These are phyloP conservation scores for Cutaneotrichosporon cyanovorans DNA, from an alignment of 1,284 basidiomycete species.

Conservation along the genomic window DNA sequence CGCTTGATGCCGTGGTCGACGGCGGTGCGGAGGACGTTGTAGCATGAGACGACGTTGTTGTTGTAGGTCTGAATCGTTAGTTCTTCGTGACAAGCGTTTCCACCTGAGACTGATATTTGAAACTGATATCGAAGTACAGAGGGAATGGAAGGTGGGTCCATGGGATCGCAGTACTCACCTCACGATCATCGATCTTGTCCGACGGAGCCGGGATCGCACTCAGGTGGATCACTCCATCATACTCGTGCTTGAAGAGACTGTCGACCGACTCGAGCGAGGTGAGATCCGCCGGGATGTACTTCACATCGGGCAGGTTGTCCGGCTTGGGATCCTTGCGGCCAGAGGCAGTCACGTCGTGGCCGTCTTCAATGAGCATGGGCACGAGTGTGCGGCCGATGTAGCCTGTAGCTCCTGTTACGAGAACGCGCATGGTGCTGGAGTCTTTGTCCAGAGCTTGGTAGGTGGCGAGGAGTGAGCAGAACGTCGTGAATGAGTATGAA, in stretches of 20 bases:
- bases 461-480: not conserved
- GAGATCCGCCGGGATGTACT: slow-evolving; percentile 28
- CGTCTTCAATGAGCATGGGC: slow-evolving; percentile 21
- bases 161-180: too few species aligned
- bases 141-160: too few species aligned
- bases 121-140: too few species aligned
- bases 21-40: slow-evolving; percentile 41
- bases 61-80: too few species aligned
- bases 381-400: slow-evolving; percentile 24
- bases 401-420: slow-evolving; percentile 42
- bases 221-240: slow-evolving; percentile 43
- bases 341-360: slow-evolving; percentile 32
- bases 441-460: not conserved
- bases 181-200: slow-evolving; percentile 21
- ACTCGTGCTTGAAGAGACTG: slow-evolving; percentile 17
- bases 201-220: slow-evolving; percentile 39
- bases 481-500: too few species aligned
- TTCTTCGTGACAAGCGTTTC: too few species aligned
- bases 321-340: slow-evolving; percentile 25
- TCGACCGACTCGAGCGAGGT: slow-evolving; percentile 21
- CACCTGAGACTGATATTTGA: too few species aligned
- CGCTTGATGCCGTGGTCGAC: slow-evolving; percentile 31
- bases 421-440: slow-evolving; percentile 30
- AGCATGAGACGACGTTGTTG: slow-evolving; percentile 34
- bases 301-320: slow-evolving; percentile 1